These are phyloP conservation scores for Lactifluus hygrophoroides DNA, from an alignment of 768 basidiomycete genomes.

Conservation along the genomic window DNA sequence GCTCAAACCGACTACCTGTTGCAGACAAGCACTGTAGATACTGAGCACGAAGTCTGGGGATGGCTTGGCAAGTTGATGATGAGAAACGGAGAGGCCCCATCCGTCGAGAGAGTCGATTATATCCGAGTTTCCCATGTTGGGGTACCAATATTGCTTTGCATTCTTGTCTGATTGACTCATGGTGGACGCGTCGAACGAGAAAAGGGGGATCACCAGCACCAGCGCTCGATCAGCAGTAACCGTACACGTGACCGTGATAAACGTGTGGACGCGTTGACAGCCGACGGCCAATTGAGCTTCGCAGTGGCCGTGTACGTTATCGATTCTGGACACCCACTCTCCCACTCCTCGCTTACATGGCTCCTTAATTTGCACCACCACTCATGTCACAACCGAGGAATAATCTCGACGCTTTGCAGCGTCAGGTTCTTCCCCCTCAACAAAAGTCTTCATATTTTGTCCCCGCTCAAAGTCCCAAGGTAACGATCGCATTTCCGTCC, in stretches of 20 bases:
- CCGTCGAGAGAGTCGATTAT: conserved; percentile 55
- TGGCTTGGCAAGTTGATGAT: conserved; percentile 60
- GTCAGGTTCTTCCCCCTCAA: conserved; percentile 4
- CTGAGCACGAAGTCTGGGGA: conserved; percentile 61
- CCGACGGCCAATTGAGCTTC: neutral
- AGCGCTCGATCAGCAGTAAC: too few species aligned
- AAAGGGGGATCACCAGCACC: too few species aligned
- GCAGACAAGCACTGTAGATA: conserved; percentile 63
- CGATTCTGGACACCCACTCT: neutral
- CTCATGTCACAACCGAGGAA: conserved; percentile 21
- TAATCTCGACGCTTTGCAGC: conserved; percentile 20
- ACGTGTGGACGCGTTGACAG: conserved; percentile 3
- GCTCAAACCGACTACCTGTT: conserved; percentile 59
- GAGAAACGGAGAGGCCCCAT: conserved; percentile 60
- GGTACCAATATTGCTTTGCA: conserved; percentile 43
- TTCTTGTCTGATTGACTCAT: conserved; percentile 15
- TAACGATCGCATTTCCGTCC: neutral
- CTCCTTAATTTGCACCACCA: neutral
- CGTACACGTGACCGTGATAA: conserved; percentile 8
- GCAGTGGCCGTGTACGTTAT: neutral
- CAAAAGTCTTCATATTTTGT: conserved; percentile 10
- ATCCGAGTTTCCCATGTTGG: conserved; percentile 54
- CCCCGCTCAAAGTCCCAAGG: conserved; percentile 11
- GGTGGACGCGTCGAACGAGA: too few species aligned
- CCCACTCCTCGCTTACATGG: neutral